Conservation (phyloP, 345 rosid species). For the Kandelia obovata region DNA sequence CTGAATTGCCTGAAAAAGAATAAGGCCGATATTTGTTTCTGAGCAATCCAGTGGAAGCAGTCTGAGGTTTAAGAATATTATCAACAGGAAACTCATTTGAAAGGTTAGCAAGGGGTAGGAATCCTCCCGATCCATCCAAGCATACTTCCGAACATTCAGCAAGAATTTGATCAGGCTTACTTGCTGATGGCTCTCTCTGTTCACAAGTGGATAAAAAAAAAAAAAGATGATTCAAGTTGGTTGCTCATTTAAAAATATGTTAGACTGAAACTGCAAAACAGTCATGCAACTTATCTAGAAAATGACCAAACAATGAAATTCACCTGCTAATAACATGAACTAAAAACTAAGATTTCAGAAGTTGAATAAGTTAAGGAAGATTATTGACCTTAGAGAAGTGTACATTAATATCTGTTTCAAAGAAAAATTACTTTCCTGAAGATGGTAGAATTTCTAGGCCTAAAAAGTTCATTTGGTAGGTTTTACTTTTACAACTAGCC, state of each 20-base stretch:
- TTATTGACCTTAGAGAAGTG: background rate
- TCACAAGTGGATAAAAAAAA: conserved; percentile 7
- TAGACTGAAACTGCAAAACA: background rate
- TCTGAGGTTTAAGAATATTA: conserved; percentile 26
- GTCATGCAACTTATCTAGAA: too few species aligned
- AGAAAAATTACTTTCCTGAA: background rate
- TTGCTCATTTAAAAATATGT: conserved; percentile 2
- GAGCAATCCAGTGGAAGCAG: conserved; percentile 29
- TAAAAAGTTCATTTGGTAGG: background rate
- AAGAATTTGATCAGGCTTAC: conserved; percentile 28
- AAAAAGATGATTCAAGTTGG: background rate
- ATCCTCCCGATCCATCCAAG: conserved; percentile 26
- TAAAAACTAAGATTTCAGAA: too few species aligned
- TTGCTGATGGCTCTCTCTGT: conserved; percentile 26
- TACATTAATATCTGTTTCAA: background rate
- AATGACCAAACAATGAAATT: too few species aligned
- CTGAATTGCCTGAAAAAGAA: conserved; percentile 43
- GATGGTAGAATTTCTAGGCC: too few species aligned
- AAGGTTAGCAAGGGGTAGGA: conserved; percentile 21
- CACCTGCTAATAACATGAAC: too few species aligned
- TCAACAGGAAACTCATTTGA: conserved; percentile 37
- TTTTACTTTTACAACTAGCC: background rate
- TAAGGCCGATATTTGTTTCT: conserved; percentile 35
- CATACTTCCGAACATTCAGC: conserved; percentile 32
- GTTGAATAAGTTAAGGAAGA: too few species aligned